These are phyloP conservation scores for Elsinoe ampelina DNA, from an alignment of 2,329 filamentous ascomycete species.

Conservation along the genomic window DNA sequence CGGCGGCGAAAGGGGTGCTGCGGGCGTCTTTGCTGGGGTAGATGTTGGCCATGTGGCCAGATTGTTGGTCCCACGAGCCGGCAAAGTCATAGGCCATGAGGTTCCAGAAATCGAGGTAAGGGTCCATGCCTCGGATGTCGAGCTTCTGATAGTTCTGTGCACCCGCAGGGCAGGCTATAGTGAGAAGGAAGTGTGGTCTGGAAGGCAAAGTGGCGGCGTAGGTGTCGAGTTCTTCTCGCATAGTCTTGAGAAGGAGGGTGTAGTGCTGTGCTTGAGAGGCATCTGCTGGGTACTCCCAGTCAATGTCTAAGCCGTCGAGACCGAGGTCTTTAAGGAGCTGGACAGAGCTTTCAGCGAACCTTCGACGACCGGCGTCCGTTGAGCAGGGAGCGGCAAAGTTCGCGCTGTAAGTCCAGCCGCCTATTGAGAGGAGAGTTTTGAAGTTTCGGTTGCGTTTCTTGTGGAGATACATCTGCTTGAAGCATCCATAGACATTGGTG, in stretches of 20 bases:
- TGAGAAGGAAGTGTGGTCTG: conserved; percentile 34
- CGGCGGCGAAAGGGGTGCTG: conserved; percentile 70
- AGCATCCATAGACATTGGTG: conserved; percentile 63
- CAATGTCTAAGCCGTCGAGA: conserved; percentile 47
- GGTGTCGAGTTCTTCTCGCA: conserved; percentile 30
- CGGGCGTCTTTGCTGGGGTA: conserved; percentile 41
- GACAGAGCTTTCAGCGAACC: conserved; percentile 63
- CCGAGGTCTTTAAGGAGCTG: conserved; percentile 70
- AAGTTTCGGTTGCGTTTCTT: conserved; percentile 69
- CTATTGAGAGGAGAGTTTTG: conserved; percentile 74
- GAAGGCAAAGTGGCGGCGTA: conserved; percentile 30
- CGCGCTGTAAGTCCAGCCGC: conserved; percentile 68
- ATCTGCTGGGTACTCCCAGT: conserved; percentile 40
- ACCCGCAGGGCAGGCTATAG: conserved; percentile 37
- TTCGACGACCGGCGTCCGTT: conserved; percentile 50
- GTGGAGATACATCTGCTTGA: conserved; percentile 66
- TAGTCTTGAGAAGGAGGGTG: conserved; percentile 31
- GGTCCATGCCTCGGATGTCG: conserved; percentile 33
- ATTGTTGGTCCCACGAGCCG: conserved; percentile 64
- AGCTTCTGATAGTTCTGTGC: conserved; percentile 35
- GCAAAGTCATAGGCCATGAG: conserved; percentile 49
- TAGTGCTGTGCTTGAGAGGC: conserved; percentile 33
- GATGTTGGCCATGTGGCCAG: conserved; percentile 77
- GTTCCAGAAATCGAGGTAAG: conserved; percentile 41
- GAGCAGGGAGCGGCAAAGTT: conserved; percentile 66